Base-by-base conservation (phyloP, 2,329 filamentous ascomycete species). In the Alternaria gansuensis region DNA sequence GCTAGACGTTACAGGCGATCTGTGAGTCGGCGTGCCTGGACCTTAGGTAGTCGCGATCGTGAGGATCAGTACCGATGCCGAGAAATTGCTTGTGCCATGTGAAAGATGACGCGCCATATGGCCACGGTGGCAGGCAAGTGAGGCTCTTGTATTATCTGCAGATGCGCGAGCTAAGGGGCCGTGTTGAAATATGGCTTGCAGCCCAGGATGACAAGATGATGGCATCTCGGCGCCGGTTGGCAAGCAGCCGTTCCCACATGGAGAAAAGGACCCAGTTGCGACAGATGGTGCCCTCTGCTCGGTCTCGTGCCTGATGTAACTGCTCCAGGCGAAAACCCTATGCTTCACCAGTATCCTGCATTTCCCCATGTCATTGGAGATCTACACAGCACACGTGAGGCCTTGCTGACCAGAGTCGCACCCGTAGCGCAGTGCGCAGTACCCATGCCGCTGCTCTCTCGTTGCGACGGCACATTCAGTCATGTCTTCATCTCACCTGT, bases 291-390 rank as follows among this genome's bases (percentile, higher is more conserved):
- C 49, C 45, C 23, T 41, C 39, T 33, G 53, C 62, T 59, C 62
- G 59, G 62, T 59, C 62, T 62, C 40, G 57, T 43, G 46, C 50
- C 40, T 45, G 48, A 51, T 62, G 48, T 50, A 51, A 48, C 59
- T 40, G 39, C 40, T 49, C 10, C 44, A 46, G 11, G 44, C 28
- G 29, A 48, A 26, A 5, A 21, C 44, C 29, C 55, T 54, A 56
- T 23, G 36, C 45, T 59, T 68, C 63, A 70, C 66, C 68, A 66
- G 68, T 59, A 31, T 37, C 57, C 39, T 52, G 60, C 51, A 54
- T 48, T 40, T 40, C 33, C 46, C 24, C 57, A 39, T 50, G 54
- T 14, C 6, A 57, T 54, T 46, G 40, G 26, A 39, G 51, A 43
- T 48, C 45, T 14, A 29, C 28, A 31, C 55, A 45, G 28, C 8